Percentiles rank a stretch among this genome's conserved stretches.
phyloP scores from a whole-genome alignment of 2,329 filamentous ascomycete species.

The Sporothrix protearum region DNA sequence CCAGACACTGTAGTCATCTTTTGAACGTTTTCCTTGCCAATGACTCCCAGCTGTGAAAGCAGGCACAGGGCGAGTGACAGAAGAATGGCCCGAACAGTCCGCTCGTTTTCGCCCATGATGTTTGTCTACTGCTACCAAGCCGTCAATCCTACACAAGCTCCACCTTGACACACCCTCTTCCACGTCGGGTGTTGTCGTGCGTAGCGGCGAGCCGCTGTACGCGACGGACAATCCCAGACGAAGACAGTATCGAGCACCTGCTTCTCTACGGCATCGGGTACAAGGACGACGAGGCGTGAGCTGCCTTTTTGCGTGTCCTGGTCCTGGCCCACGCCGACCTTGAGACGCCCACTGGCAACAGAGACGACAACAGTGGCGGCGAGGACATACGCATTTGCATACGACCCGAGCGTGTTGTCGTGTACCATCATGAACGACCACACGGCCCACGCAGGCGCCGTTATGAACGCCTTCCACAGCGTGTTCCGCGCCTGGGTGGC shows the following conservation, averaged over 20 bases:
- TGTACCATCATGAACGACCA: background rate
- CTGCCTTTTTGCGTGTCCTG: background rate
- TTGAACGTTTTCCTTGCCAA: background rate
- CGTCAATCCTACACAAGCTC: too few relatives aligned
- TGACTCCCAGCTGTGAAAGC: too few relatives aligned
- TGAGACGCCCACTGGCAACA: background rate
- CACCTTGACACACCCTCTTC: too few relatives aligned
- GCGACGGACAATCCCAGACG: too few relatives aligned
- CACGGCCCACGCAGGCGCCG: background rate
- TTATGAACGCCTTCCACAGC: background rate
- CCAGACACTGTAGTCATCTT: too few relatives aligned
- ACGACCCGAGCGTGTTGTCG: background rate
- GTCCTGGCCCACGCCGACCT: background rate
- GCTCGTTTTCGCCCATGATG: too few relatives aligned
- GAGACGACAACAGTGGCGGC: background rate
- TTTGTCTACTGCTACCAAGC: too few relatives aligned
- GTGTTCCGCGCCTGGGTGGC: background rate
- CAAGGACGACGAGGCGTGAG: background rate
- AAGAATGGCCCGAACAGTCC: too few relatives aligned
- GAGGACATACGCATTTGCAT: too few relatives aligned
- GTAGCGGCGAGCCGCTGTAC: too few relatives aligned
- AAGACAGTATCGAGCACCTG: background rate
- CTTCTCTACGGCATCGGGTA: background rate
- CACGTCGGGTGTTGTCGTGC: too few relatives aligned
- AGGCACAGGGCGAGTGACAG: too few relatives aligned